Evolutionary conservation across 2,329 filamentous ascomycete genomes (phyloP), one percentile per base, ranked within the genome.

Genomic region (Colletotrichum ledebouriae): DNA sequence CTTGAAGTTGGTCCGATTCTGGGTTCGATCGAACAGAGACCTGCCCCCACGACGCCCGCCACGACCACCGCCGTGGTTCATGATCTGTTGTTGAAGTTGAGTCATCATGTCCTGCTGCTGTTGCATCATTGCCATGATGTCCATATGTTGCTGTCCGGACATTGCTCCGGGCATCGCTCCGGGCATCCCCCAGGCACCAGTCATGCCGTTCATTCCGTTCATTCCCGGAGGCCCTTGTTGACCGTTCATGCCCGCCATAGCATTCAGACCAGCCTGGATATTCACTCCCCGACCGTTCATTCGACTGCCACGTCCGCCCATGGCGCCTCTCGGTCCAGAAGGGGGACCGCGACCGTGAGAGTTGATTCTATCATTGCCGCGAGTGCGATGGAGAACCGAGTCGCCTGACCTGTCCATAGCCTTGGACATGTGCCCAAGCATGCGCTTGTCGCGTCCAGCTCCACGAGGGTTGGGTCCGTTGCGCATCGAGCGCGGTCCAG

Each of bases 401-500:
- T 97, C 94, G 72, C 85, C 84, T 41, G 86, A 85, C 70, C 95
- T 90, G 74, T 97, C 93, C 88, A 97, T 90, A 13, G 90, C 89
- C 75, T 93, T 93, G 76, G 91, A 90, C 76, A 97, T 87, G 73
- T 98, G 94, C 57, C 94, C 93, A 64, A 98, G 85, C 84, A 98
- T 90, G 70, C 93, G 89, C 78, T 94, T 94, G 67, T 92, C 92
- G 72, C 93, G 89, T 62, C 88, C 86, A 62, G 85, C 83, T 63
- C 85, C 83, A 63, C 86, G 84, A 73, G 84, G 76, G 49, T 79
- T 76, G 61, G 83, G 87, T 59, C 88, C 88, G 77, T 92, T 93
- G 75, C 96, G 92, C 94, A 98, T 97, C 39, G 94, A 94, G 78
- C 94, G 96, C 17, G 96, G 96, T 64, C 95, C 96, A 59, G 94